Percentiles rank a stretch among this genome's conserved stretches.
Conservation (phyloP, 192 early-diverging fungal species). For the Cladochytrium replicatum region DNA sequence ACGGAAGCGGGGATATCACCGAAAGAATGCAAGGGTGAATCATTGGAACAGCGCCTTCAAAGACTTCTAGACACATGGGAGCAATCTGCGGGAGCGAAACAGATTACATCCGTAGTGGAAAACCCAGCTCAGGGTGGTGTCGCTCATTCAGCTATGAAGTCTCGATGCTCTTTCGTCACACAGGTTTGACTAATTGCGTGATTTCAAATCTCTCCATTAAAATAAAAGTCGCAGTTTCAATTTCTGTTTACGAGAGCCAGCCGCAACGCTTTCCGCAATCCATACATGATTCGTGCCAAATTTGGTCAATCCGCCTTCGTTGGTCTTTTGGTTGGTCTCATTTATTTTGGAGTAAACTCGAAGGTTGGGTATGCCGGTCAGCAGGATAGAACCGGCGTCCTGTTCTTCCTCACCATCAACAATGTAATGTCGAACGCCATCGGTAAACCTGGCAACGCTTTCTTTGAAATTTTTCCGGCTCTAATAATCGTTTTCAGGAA, state of each 20-base stretch:
- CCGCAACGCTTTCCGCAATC: conserved; percentile 40
- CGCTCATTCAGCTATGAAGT: conserved; percentile 5
- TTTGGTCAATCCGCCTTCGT: conserved; percentile 32
- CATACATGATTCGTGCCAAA: conserved; percentile 33
- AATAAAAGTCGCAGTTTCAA: no score
- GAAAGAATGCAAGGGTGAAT: conserved; percentile 9
- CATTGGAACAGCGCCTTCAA: conserved; percentile 11
- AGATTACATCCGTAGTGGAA: conserved; percentile 11
- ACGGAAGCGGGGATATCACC: not conserved
- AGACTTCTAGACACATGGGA: conserved; percentile 30
- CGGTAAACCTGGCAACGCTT: conserved; percentile 5
- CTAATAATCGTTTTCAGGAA: conserved; percentile 2
- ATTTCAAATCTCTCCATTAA: conserved; percentile 3
- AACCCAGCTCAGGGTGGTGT: conserved; percentile 18
- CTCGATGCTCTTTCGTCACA: conserved; percentile 4
- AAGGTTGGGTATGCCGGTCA: conserved; percentile 14
- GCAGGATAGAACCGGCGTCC: conserved; percentile 43
- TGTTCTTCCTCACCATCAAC: conserved; percentile 40
- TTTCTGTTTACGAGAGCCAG: conserved; percentile 33
- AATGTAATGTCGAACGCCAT: conserved; percentile 34
- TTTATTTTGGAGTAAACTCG: conserved; percentile 38
- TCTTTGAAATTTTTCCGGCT: not conserved
- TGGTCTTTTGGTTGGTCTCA: conserved; percentile 40
- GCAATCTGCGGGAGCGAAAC: conserved; percentile 14
- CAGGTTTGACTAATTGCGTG: conserved; percentile 1